A percentile compares a stretch with the other conserved stretches of the same genome.
Evolutionary conservation across 306 rosid species (phyloP).

Genomic region (Hippophae gyantsensis): DNA sequence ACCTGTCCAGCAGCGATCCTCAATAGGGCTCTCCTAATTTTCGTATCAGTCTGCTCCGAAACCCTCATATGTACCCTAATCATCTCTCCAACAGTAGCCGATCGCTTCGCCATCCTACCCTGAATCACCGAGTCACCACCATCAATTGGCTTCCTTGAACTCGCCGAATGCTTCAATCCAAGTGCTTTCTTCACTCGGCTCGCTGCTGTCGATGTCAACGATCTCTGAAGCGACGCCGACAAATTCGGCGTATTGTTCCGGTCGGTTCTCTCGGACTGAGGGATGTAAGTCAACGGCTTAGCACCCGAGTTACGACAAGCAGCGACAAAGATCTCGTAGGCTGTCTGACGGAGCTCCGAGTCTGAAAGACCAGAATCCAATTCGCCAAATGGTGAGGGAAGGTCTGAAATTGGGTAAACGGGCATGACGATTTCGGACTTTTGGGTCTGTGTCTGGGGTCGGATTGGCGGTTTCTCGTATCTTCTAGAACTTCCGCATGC

Average conservation of each 20-base stretch:
- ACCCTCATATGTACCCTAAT: slow-evolving; percentile 77
- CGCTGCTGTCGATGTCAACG: slow-evolving; percentile 76
- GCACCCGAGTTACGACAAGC: slow-evolving; percentile 78
- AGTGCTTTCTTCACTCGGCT: slow-evolving; percentile 78
- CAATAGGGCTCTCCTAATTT: slow-evolving; percentile 67
- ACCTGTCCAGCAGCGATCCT: slow-evolving; percentile 93
- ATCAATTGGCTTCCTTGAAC: slow-evolving; percentile 21
- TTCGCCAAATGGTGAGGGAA: slow-evolving; percentile 60
- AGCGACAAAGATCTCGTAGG: slow-evolving; percentile 74
- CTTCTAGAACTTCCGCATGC: slow-evolving; percentile 32
- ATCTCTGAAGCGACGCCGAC: slow-evolving; percentile 57
- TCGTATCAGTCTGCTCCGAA: slow-evolving; percentile 73
- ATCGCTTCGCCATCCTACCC: slow-evolving; percentile 30
- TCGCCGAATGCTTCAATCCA: slow-evolving; percentile 62
- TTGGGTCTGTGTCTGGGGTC: background rate
- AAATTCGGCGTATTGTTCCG: slow-evolving; percentile 30
- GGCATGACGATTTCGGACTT: slow-evolving; percentile 41
- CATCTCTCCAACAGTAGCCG: slow-evolving; percentile 70
- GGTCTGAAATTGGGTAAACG: slow-evolving; percentile 36
- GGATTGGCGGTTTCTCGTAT: background rate
- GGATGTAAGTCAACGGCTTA: slow-evolving; percentile 66
- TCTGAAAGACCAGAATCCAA: slow-evolving; percentile 28
- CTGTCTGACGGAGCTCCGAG: slow-evolving; percentile 79
- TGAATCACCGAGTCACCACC: slow-evolving; percentile 27
- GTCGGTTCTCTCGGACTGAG: slow-evolving; percentile 62